Evolutionary conservation across 169 alveolate genomes (phyloP), one percentile per base, ranked within the genome.

Genomic region (Plasmodium gallinaceum): DNA sequence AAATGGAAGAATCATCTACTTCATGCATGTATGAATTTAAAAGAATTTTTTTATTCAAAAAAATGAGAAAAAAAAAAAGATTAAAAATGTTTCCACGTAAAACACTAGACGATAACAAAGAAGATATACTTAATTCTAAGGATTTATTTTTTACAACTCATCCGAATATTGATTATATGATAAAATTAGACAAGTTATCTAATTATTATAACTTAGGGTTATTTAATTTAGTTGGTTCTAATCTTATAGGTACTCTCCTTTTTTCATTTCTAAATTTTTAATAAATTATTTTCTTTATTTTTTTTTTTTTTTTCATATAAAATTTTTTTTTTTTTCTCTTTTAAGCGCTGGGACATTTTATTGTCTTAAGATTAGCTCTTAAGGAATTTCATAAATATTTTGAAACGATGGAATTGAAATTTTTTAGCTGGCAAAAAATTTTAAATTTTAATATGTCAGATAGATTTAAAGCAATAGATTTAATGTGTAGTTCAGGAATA

Each of bases 301-400:
- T 14, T 57, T 22, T 66, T 16, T 48, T 48, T 6, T 22, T 66
- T 16, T 48, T 48, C 58, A 48, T 48, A 32, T 32, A 1, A 32
- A 32, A 32, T 32, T 32, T 32, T 32, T 32, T 32, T 57, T 57
- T 57, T 14, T 58, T n/a, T 58, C 5, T n/a, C 5, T 58, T 58
- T 18, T n/a, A 45, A 75, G 88, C 75, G 9, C 51, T 75, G 8
- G 88, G 88, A 20, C 88, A 75, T 64, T 60, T 75, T 37, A 24
- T 60, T 8, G 65, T 26, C 5, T 60, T 75, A 45, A 37, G 43
- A 12, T 22, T 75, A 64, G 88, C 88, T 3, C 51, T 60, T 26
- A 75, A 37, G 52, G 61, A 51, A 22, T 75, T 60, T 75, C 18
- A 18, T 22, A 16, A 75, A 20, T 75, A 32, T 75, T 75, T 75